These are phyloP conservation scores for Panaeolus papilionaceus DNA, from an alignment of 768 basidiomycete genomes.

Conservation along the genomic window DNA sequence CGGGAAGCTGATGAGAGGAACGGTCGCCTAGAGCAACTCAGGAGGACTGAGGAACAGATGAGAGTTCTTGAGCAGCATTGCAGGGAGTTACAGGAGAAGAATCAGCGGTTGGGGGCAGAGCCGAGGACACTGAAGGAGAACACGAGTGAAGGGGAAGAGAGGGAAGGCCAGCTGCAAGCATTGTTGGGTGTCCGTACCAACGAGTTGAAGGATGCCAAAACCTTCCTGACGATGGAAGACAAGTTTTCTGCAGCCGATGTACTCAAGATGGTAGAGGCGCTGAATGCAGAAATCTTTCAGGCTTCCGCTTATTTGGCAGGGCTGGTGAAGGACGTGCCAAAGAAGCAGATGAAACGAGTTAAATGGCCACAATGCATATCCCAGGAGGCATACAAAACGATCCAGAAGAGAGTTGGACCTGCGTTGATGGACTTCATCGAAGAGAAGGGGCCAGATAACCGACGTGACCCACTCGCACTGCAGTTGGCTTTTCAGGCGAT, in stretches of 20 bases:
- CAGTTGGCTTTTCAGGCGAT: conserved; percentile 31
- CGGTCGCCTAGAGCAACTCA: not conserved
- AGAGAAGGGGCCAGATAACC: conserved; percentile 23
- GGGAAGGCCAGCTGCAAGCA: conserved; percentile 20
- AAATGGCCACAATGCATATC: not conserved
- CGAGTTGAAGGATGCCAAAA: conserved; percentile 54
- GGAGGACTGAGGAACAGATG: not conserved
- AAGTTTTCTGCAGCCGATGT: conserved; percentile 52
- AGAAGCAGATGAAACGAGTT: conserved; percentile 6
- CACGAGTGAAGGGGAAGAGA: conserved; percentile 23
- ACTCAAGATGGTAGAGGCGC: conserved; percentile 42
- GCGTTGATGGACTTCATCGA: conserved; percentile 24
- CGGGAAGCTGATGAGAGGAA: not conserved
- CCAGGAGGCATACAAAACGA: conserved; percentile 27
- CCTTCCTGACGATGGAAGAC: conserved; percentile 50
- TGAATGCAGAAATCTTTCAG: conserved; percentile 59
- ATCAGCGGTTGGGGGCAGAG: conserved; percentile 21
- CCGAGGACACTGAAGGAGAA: conserved; percentile 17
- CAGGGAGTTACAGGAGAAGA: conserved; percentile 14
- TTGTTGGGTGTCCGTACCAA: conserved; percentile 45
- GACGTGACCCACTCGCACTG: conserved; percentile 28
- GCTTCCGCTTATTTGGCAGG: conserved; percentile 53
- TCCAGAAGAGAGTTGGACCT: conserved; percentile 32
- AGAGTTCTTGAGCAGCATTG: not conserved
- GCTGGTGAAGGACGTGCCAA: conserved; percentile 32